These are phyloP conservation scores for Boletus rubropictus DNA, from an alignment of 768 basidiomycete genomes.

Conservation along the genomic window DNA sequence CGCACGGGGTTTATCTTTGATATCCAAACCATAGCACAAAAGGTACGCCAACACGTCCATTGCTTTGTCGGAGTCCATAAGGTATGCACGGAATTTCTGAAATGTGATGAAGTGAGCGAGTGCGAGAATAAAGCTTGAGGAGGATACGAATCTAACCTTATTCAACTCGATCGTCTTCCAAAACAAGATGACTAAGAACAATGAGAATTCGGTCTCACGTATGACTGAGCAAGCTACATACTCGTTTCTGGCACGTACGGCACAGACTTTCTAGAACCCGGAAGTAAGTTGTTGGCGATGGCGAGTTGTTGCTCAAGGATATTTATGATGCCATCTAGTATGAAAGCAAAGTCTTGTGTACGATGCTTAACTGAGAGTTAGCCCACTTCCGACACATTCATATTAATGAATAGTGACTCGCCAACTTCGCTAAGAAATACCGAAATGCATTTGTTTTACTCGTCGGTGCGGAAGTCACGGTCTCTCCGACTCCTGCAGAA, in stretches of 20 bases:
- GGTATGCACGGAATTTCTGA: conserved; percentile 86
- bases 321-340: conserved; percentile 63
- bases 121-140: background rate
- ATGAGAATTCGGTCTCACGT: conserved; percentile 5
- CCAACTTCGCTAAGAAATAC: conserved; percentile 88
- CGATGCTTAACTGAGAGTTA: conserved; percentile 58
- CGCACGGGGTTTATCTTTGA: conserved; percentile 91
- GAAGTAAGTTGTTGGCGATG: conserved; percentile 67
- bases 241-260: conserved; percentile 80
- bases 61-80: conserved; percentile 75
- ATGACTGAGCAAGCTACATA: conserved; percentile 34
- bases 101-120: conserved; percentile 1
- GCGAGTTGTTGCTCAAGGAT: conserved; percentile 74
- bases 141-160: conserved; percentile 49
- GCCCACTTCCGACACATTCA: conserved; percentile 2
- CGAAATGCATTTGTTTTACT: conserved; percentile 81
- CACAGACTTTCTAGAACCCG: conserved; percentile 78
- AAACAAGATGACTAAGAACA: conserved; percentile 59
- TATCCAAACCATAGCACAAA: conserved; percentile 75
- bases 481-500: conserved; percentile 38
- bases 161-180: conserved; percentile 94
- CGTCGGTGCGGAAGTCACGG: conserved; percentile 44
- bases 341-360: conserved; percentile 80
- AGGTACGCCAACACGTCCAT: conserved; percentile 75
- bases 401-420: conserved; percentile 21